A percentile compares a stretch with the other conserved stretches of the same genome.
Conservation (phyloP, 176 grass and related monocot species). For the Oryza rufipogon region DNA sequence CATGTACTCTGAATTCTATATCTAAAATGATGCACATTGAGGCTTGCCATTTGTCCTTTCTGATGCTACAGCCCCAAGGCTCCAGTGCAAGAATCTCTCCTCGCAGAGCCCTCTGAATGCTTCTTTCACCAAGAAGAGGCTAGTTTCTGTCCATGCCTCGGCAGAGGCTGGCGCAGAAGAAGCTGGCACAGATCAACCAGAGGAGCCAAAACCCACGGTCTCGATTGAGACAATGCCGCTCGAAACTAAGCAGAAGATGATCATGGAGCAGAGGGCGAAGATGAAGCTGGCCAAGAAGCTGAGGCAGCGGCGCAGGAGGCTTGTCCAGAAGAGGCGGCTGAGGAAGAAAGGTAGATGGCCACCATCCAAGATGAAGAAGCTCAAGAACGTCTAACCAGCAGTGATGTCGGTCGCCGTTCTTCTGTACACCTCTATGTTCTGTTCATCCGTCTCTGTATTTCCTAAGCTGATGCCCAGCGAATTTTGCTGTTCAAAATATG, state of each 20-base stretch:
- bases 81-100: conserved; percentile 49
- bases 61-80: conserved; percentile 56
- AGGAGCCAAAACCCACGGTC: conserved; percentile 37
- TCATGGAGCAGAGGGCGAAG: conserved; percentile 55
- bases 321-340: conserved; percentile 74
- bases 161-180: conserved; percentile 49
- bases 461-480: background rate
- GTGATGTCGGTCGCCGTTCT: background rate
- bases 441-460: background rate
- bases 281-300: conserved; percentile 81
- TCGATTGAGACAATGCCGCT: conserved; percentile 67
- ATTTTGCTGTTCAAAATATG: conserved; percentile 43
- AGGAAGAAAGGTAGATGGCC: conserved; percentile 95
- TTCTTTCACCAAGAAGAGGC: conserved; percentile 47
- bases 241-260: conserved; percentile 77
- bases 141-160: conserved; percentile 49
- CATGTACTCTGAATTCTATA: conserved; percentile 11
- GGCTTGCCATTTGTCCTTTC: background rate
- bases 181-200: conserved; percentile 43
- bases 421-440: background rate
- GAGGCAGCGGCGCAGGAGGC: conserved; percentile 66
- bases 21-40: conserved; percentile 8
- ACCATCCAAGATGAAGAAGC: conserved; percentile 87
- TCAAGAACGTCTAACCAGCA: conserved; percentile 55
- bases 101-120: conserved; percentile 38